phyloP scores from a whole-genome alignment of 2,329 filamentous ascomycete genomes.

The Apiospora arundinis region DNA sequence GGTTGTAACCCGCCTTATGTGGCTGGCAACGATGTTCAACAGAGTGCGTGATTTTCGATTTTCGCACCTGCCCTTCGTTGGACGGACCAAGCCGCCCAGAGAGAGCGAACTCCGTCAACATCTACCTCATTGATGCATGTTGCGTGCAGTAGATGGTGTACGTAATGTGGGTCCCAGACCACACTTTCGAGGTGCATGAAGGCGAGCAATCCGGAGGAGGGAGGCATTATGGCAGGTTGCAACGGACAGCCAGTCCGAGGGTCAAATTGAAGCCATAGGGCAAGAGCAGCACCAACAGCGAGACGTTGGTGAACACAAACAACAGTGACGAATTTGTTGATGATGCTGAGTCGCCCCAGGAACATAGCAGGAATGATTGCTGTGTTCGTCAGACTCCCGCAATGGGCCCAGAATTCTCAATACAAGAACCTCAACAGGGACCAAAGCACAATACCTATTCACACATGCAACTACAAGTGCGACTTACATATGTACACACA shows the following conservation, averaged over 20 bases:
- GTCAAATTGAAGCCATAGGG: neutral
- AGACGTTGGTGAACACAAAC: neutral
- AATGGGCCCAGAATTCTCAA: neutral
- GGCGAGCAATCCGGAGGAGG: neutral
- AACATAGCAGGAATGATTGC: slow-evolving; percentile 1
- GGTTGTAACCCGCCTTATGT: neutral
- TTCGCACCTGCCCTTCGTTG: neutral
- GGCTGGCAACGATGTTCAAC: neutral
- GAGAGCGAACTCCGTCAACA: neutral
- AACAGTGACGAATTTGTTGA: neutral
- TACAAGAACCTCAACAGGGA: neutral
- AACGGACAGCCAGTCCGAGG: slow-evolving; percentile 3
- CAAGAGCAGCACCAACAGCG: neutral
- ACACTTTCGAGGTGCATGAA: neutral
- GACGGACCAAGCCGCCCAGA: slow-evolving; percentile 12
- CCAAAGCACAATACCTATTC: neutral
- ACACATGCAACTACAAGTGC: neutral
- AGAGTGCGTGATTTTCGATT: slow-evolving; percentile 1
- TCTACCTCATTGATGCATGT: slow-evolving; percentile 1
- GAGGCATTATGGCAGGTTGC: slow-evolving; percentile 14
- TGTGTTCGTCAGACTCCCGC: neutral
- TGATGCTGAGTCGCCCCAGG: neutral
- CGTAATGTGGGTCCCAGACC: neutral
- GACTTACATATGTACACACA: neutral
- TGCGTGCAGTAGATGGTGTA: neutral